Evolutionary conservation across 2,329 filamentous ascomycete genomes (phyloP).

Genomic region (Stemphylium vesicarium): DNA sequence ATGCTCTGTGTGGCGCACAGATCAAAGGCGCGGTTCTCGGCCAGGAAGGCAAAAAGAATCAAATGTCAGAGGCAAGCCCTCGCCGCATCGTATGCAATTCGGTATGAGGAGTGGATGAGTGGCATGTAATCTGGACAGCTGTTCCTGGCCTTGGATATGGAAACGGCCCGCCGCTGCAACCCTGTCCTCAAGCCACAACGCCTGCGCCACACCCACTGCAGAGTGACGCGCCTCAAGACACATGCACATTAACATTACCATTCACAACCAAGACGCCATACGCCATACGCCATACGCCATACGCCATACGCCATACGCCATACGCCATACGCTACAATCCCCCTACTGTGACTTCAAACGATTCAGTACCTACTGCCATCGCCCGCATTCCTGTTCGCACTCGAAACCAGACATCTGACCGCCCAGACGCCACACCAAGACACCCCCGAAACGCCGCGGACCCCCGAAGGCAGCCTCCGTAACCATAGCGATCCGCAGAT

Average conservation of each 20-base stretch:
- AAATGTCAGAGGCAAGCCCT: conserved; percentile 32
- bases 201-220: conserved; percentile 12
- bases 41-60: conserved; percentile 20
- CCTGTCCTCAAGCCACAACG: conserved; percentile 14
- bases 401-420: conserved; percentile 22
- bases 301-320: not conserved
- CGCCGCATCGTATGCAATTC: conserved; percentile 28
- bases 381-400: not conserved
- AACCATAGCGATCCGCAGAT: conserved; percentile 6
- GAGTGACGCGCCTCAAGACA: conserved; percentile 7
- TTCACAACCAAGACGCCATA: conserved; percentile 1
- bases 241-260: not conserved
- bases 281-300: not conserved
- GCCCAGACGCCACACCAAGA: conserved; percentile 18
- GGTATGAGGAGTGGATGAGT: conserved; percentile 8
- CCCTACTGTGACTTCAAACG: not conserved
- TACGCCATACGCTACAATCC: not conserved
- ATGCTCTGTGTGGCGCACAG: conserved; percentile 15
- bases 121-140: conserved; percentile 35
- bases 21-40: conserved; percentile 5
- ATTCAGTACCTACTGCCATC: not conserved
- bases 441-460: conserved; percentile 29
- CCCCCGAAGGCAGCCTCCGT: conserved; percentile 27
- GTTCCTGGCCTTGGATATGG: conserved; percentile 25
- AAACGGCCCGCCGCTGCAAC: conserved; percentile 13